These are phyloP conservation scores for Dictyostelium brefeldianum DNA, from an alignment of 78 protist species.

Conservation along the genomic window DNA sequence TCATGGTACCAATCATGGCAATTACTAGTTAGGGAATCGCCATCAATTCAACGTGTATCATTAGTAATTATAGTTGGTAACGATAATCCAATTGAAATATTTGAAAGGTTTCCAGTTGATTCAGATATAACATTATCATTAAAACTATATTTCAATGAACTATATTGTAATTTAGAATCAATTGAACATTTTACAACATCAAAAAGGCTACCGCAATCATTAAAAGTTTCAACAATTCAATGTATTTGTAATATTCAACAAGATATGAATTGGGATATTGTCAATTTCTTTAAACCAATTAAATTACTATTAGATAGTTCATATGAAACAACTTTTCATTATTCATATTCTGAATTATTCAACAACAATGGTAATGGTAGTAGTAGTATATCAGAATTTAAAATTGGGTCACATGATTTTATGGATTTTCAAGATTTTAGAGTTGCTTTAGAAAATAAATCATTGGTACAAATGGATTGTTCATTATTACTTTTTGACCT, in stretches of 20 bases:
- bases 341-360: not conserved
- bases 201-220: not conserved
- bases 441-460: not conserved
- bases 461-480: not conserved
- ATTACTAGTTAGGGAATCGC: not conserved
- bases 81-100: slow-evolving; percentile 10
- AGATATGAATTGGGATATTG: slow-evolving; percentile 23
- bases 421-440: slow-evolving; percentile 11
- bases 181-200: not conserved
- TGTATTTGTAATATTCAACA: slow-evolving; percentile 17
- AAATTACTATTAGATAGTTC: slow-evolving; percentile 1
- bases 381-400: not conserved
- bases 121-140: not conserved
- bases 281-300: not conserved
- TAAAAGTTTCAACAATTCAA: not conserved
- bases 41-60: not conserved
- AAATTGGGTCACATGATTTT: slow-evolving; percentile 5
- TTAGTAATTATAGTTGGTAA: not conserved
- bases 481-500: not conserved
- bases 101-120: not conserved
- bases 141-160: not conserved
- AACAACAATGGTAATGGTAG: not conserved
- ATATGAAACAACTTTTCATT: slow-evolving; percentile 14
- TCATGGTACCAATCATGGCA: slow-evolving; percentile 6
- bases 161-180: slow-evolving; percentile 14